These are phyloP conservation scores for Lactarius hatsudake DNA, from an alignment of 768 basidiomycete genomes.

Conservation along the genomic window DNA sequence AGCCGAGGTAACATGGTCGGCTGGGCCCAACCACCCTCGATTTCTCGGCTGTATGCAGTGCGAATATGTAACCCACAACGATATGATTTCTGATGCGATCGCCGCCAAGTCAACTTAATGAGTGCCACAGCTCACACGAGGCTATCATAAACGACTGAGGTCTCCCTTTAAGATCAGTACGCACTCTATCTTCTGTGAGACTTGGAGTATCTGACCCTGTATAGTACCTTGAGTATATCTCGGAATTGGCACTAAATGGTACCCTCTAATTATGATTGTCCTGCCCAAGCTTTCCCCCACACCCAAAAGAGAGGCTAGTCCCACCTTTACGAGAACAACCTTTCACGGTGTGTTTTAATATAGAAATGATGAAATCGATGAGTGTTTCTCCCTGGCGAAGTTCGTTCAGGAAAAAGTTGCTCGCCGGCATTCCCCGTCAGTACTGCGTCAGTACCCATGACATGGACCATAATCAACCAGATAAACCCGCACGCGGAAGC, in stretches of 20 bases:
- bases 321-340: background rate
- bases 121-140: background rate
- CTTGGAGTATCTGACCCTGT: background rate
- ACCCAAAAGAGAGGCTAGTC: background rate
- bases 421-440: conserved; percentile 27
- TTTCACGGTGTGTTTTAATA: background rate
- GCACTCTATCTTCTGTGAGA: background rate
- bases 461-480: conserved; percentile 52
- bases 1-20: background rate
- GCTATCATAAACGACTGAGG: background rate
- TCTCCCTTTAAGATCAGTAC: background rate
- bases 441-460: conserved; percentile 42
- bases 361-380: background rate
- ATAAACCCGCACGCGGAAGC: conserved; percentile 43
- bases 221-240: background rate
- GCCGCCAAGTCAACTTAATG: background rate
- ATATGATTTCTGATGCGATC: background rate
- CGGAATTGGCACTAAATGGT: background rate
- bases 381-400: conserved; percentile 12
- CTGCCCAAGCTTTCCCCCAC: background rate
- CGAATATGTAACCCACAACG: background rate
- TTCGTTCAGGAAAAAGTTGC: background rate
- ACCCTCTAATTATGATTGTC: background rate
- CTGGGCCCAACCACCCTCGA: background rate
- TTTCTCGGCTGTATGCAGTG: background rate